phyloP scores from a whole-genome alignment of 1,284 basidiomycete species.

The Spongispora temasekensis region DNA sequence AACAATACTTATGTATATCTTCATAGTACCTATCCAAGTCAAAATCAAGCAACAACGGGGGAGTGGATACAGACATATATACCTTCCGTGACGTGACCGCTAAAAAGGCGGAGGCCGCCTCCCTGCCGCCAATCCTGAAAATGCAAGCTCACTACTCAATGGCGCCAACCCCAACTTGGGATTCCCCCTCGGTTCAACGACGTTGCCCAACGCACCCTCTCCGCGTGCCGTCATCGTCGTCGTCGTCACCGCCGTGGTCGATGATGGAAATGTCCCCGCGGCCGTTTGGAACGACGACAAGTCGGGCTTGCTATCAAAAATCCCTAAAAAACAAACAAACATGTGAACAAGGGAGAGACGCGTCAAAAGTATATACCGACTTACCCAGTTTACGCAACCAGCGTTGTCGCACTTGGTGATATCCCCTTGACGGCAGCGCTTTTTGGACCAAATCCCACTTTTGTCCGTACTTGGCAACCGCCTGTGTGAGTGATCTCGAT shows the following conservation, averaged over 20 bases:
- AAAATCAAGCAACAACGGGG: too few relatives aligned
- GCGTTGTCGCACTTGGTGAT: conserved; percentile 43
- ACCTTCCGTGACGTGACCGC: too few relatives aligned
- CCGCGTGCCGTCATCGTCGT: conserved; percentile 11
- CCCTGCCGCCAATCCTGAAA: conserved; percentile 26
- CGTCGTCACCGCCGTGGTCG: too few relatives aligned
- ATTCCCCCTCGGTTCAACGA: conserved; percentile 31
- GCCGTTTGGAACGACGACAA: conserved; percentile 36
- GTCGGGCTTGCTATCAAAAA: conserved; percentile 42
- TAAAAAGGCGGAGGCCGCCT: conserved; percentile 21
- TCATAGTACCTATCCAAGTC: too few relatives aligned
- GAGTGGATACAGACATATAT: too few relatives aligned
- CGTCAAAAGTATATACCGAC: too few relatives aligned
- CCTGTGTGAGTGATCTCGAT: conserved; percentile 19
- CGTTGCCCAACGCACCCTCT: conserved; percentile 7
- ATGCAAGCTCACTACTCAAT: conserved; percentile 34
- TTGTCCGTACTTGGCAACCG: conserved; percentile 42
- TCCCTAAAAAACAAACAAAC: conserved; percentile 20
- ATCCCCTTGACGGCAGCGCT: conserved; percentile 39
- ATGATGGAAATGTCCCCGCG: conserved; percentile 18
- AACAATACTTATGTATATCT: too few relatives aligned
- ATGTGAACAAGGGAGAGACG: too few relatives aligned
- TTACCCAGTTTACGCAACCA: conserved; percentile 41
- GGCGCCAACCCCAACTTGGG: conserved; percentile 38
- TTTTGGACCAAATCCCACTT: conserved; percentile 45